Evolutionary conservation across 2,329 filamentous ascomycete genomes (phyloP), one percentile per base, ranked within the genome.

Genomic region (Colletotrichum filicis): DNA sequence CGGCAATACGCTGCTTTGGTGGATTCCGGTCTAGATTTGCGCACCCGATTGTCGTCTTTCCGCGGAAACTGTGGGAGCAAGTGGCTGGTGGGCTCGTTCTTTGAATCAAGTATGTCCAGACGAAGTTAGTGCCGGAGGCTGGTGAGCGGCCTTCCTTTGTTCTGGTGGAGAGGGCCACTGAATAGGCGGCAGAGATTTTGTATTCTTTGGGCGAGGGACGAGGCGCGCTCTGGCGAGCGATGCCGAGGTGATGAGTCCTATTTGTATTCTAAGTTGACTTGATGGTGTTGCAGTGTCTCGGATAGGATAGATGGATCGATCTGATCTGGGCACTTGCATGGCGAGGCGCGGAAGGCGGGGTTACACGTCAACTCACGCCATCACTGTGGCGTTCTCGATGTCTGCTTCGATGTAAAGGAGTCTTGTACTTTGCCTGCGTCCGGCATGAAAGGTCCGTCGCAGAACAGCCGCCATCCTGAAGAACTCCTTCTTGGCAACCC

Each of bases 1-100:
- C 66, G 66, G 59, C 28, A 42, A 49, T 73, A 26, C n/a, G 46
- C 28, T 26, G 11, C 32, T 26, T 71, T 69, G 22, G 56, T 26
- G 24, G 42, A 26, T 63, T 64, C 32, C 14, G 53, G 35, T 22
- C 26, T 73, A 65, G 66, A 58, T 6, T 22, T 42, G 37, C 14
- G 37, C 37, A 42, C 26, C 28, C 42, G 37, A 16, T 42, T 16
- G 12, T 28, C 22, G 7, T 37, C 37, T 5, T 42, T 42, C 14
- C 42, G 52, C 24, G 7, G 26, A 24, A 49, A 59, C 46, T 69
- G 42, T 22, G 7, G 32, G 32, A 46, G 59, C 30, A 28, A 58
- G 58, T 61, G 24, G 22, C 26, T 73, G 42, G 66, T 42, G 59
- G n/a, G 58, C n/a, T 49, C 16, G 42, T 49, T 16, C 6, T 16